phyloP scores from a whole-genome alignment of 2,329 filamentous ascomycete species.

The Colletotrichum plurivorum region DNA sequence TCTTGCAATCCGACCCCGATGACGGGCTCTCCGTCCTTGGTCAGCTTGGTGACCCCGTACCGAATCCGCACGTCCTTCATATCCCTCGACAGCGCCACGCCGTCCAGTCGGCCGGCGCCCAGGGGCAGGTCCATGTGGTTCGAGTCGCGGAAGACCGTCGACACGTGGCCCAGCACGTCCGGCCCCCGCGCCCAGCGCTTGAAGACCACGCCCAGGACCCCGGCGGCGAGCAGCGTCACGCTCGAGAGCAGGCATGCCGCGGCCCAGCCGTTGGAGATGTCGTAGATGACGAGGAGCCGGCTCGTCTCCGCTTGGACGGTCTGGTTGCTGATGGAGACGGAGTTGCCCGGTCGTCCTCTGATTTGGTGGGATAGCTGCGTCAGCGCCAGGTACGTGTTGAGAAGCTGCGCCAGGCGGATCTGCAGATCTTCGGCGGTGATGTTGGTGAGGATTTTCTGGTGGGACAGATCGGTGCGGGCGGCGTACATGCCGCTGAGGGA shows the following conservation, averaged over 20 bases:
- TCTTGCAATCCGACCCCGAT: not conserved
- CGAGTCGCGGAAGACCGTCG: not conserved
- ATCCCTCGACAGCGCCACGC: not conserved
- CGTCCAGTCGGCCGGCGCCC: not conserved
- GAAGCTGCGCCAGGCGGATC: not conserved
- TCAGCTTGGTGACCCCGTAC: constrained; percentile 24
- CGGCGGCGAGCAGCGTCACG: not conserved
- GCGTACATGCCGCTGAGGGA: not conserved
- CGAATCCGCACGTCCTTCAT: not conserved
- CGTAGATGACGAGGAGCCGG: not conserved
- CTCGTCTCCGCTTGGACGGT: not conserved
- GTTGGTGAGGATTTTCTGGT: not conserved
- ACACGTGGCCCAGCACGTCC: constrained; percentile 10
- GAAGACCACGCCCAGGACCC: not conserved
- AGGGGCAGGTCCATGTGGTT: not conserved
- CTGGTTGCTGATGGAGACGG: not conserved
- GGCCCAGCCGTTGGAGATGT: not conserved
- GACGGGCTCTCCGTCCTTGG: not conserved
- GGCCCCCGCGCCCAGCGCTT: not conserved
- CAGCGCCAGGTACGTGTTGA: constrained; percentile 3
- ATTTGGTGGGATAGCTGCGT: not conserved
- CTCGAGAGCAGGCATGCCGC: not conserved
- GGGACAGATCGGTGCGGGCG: too few species aligned
- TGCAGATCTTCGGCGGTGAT: not conserved
- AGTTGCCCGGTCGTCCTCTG: not conserved